Conservation (phyloP, 257 asterid genomes). For the Datura wrightii region DNA sequence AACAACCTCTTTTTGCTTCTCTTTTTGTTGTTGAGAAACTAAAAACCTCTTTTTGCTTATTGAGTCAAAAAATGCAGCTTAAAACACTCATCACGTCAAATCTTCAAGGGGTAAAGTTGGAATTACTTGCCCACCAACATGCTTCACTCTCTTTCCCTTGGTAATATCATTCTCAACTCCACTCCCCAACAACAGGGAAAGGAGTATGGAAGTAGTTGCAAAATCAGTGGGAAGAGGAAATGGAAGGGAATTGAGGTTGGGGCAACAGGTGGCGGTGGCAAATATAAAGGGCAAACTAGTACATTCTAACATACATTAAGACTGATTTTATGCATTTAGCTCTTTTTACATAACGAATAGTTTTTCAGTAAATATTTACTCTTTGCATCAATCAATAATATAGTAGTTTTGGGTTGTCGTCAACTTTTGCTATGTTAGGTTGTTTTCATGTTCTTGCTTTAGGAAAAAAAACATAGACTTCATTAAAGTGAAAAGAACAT, state of each 20-base stretch:
- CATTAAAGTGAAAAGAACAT: neutral
- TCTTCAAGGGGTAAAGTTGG: neutral
- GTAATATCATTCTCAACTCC: conserved; percentile 6
- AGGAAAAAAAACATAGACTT: too few species aligned
- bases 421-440: too few species aligned
- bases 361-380: too few species aligned
- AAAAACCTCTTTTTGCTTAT: neutral
- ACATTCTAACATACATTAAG: too few species aligned
- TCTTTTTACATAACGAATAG: too few species aligned
- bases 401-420: neutral
- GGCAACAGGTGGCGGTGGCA: neutral
- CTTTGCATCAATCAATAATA: too few species aligned
- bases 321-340: too few species aligned
- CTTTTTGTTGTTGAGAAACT: neutral
- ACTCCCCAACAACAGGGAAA: neutral
- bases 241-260: conserved; percentile 12
- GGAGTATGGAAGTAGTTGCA: neutral
- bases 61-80: conserved; percentile 1
- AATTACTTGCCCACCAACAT: conserved; percentile 12
- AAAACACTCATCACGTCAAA: neutral
- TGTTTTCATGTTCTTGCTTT: too few species aligned
- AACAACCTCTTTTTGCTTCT: neutral
- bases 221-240: conserved; percentile 25
- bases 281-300: neutral
- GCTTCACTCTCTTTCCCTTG: neutral